phyloP scores from a whole-genome alignment of 2,329 filamentous ascomycete species.

The Xylariaceae sp. region DNA sequence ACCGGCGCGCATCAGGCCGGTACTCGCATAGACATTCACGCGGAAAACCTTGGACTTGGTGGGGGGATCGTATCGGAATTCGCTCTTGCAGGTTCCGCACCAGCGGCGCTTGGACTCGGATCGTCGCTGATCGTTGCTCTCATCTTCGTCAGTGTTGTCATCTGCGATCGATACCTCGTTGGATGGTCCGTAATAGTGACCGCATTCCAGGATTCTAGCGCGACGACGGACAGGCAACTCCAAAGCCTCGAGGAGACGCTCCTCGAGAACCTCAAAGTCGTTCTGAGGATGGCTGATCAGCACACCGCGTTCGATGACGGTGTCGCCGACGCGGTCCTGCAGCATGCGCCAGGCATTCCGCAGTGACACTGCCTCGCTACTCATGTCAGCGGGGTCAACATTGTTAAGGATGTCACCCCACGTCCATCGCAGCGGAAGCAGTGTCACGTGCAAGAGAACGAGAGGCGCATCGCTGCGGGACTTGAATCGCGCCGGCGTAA shows the following conservation, averaged over 20 bases:
- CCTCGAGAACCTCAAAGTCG: conserved; percentile 75
- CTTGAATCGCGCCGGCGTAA: conserved; percentile 55
- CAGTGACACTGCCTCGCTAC: conserved; percentile 44
- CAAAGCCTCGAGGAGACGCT: conserved; percentile 67
- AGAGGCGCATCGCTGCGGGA: conserved; percentile 57
- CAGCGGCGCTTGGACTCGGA: conserved; percentile 42
- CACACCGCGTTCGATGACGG: conserved; percentile 67
- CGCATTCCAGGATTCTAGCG: conserved; percentile 69
- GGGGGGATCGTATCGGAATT: conserved; percentile 51
- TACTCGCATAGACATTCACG: conserved; percentile 88
- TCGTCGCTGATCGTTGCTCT: conserved; percentile 36
- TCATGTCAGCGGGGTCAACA: conserved; percentile 31
- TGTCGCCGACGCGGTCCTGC: conserved; percentile 65
- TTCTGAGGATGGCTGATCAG: conserved; percentile 72
- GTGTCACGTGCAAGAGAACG: conserved; percentile 71
- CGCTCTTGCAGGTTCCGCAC: conserved; percentile 51
- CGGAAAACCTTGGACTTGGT: conserved; percentile 58
- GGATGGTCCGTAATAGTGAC: conserved; percentile 65
- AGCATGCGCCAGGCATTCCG: conserved; percentile 61
- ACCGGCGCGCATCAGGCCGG: conserved; percentile 84
- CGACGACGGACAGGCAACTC: conserved; percentile 60
- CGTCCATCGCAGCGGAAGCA: conserved; percentile 63
- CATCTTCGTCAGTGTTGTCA: conserved; percentile 44
- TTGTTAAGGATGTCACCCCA: conserved; percentile 54
- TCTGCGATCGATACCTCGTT: conserved; percentile 44